Base-by-base conservation (phyloP, 1,139 yeast genomes). In the Geotrichum restrictum region DNA sequence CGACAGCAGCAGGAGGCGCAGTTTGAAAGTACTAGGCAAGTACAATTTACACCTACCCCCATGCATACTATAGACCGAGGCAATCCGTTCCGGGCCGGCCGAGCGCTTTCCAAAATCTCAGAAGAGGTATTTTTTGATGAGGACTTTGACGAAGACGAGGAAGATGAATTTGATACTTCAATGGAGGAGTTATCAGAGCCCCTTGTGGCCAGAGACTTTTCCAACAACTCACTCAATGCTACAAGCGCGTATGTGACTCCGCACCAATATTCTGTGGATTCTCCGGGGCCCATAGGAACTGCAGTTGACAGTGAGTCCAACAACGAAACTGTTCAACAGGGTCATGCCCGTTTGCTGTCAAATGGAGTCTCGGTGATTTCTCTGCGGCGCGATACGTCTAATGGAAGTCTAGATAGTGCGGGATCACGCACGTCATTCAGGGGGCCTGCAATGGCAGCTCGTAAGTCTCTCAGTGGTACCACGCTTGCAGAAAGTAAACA, bases 31-130 rank as follows among this genome's bases (percentile, higher is more conserved):
- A 13, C 29, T 1, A n/a, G 22, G 27, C 36, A 41, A 2, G n/a
- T 27, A 10, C 45, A 41, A 33, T 37, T 37, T 7, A 3, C 32
- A 6, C 33, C 32, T 18, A 29, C 3, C 10, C 36, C 45, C 4
- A n/a, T 31, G 3, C 16, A 3, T 3, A 4, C 32, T 11, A n/a
- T 36, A 10, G 16, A 36, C 22, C 39, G 42, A 19, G 45, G 45
- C 14, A 41, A 41, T 22, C 36, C 36, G 6, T 13, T 29, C 24
- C 45, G 53, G 2, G 49, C 53, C 5, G 42, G 32, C 22, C 24
- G 53, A n/a, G 53, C 48, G n/a, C 22, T 53, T 24, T 53, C 56
- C 6, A 43, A 51, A 19, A 53, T 53, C 6, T 50, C 52, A 5
- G 56, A 53, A 32, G 56, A 53, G 37, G 48, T 42, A 10, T 47